Percentiles rank a stretch among this genome's conserved stretches.
Evolutionary conservation across 2,329 filamentous ascomycete genomes (phyloP).

Genomic region (Paecilomyces niveus): DNA sequence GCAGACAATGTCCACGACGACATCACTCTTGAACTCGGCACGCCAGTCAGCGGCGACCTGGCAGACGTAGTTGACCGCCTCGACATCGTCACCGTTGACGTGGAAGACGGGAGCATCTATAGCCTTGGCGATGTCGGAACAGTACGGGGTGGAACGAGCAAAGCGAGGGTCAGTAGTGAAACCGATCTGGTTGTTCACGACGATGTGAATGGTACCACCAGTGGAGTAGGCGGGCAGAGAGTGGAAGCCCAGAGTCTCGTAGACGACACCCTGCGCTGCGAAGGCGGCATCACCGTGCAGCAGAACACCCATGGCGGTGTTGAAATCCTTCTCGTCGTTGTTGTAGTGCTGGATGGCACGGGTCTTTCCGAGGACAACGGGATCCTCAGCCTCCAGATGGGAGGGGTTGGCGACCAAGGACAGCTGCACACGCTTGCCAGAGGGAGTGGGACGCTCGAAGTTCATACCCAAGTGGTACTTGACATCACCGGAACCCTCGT

Average conservation of each 20-base stretch:
- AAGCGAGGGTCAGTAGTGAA: slow-evolving; percentile 98
- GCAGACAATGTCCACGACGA: slow-evolving; percentile 96
- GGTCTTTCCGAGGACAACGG: slow-evolving; percentile 94
- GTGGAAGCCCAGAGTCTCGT: slow-evolving; percentile 97
- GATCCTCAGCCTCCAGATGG: slow-evolving; percentile 95
- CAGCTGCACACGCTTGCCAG: slow-evolving; percentile 97
- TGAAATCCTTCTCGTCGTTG: slow-evolving; percentile 83
- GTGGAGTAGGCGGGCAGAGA: slow-evolving; percentile 93
- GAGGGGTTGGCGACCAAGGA: slow-evolving; percentile 98
- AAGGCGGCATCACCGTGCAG: slow-evolving; percentile 97
- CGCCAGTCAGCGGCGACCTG: slow-evolving; percentile 97
- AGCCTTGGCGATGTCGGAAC: slow-evolving; percentile 97
- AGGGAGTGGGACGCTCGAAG: slow-evolving; percentile 96
- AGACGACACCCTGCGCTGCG: slow-evolving; percentile 92
- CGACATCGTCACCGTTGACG: slow-evolving; percentile 96
- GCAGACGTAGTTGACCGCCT: slow-evolving; percentile 97
- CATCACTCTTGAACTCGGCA: slow-evolving; percentile 96
- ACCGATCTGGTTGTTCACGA: slow-evolving; percentile 99
- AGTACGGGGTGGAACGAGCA: slow-evolving; percentile 95
- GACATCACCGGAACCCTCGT: slow-evolving; percentile 96
- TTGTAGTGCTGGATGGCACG: slow-evolving; percentile 99
- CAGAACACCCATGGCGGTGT: slow-evolving; percentile 88
- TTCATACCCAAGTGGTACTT: slow-evolving; percentile 99
- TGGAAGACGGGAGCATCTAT: slow-evolving; percentile 99
- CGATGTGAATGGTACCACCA: slow-evolving; percentile 90